A percentile compares a stretch with the other conserved stretches of the same genome.
These are phyloP conservation scores for Fimicolochytrium jonesii DNA, from an alignment of 192 early-diverging fungal species.

Conservation along the genomic window DNA sequence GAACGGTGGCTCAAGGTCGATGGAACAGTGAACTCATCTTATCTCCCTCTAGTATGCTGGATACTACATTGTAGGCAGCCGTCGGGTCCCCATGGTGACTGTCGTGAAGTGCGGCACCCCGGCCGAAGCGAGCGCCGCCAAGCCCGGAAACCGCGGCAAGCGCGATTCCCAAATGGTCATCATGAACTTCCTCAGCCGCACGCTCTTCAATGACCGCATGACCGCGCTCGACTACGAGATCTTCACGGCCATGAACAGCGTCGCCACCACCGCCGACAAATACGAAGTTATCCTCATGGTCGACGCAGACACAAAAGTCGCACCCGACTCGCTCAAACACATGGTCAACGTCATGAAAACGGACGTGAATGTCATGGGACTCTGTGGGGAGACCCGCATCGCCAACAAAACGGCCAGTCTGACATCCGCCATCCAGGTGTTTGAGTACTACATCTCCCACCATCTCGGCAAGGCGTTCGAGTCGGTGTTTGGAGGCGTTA, in stretches of 20 bases:
- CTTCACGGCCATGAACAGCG: slow-evolving; percentile 67
- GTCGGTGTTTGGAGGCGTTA: slow-evolving; percentile 92
- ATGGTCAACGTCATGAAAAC: slow-evolving; percentile 59
- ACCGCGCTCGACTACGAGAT: slow-evolving; percentile 85
- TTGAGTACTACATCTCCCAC: slow-evolving; percentile 95
- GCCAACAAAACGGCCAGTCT: slow-evolving; percentile 81
- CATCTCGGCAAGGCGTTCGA: slow-evolving; percentile 91
- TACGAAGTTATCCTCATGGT: slow-evolving; percentile 45
- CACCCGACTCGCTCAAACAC: slow-evolving; percentile 20
- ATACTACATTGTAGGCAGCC: slow-evolving; percentile 21
- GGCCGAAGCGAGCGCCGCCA: slow-evolving; percentile 17
- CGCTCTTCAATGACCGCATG: slow-evolving; percentile 81
- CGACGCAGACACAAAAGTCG: slow-evolving; percentile 27
- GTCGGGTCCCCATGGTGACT: slow-evolving; percentile 40
- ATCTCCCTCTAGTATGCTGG: slow-evolving; percentile 32
- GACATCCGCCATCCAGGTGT: slow-evolving; percentile 90
- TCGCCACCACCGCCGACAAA: slow-evolving; percentile 76
- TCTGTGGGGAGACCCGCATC: slow-evolving; percentile 93
- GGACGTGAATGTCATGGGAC: slow-evolving; percentile 76
- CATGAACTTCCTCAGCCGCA: slow-evolving; percentile 89
- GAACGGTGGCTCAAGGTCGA: too few relatives aligned
- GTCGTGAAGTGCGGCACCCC: slow-evolving; percentile 46
- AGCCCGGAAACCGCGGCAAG: slow-evolving; percentile 74
- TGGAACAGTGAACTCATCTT: too few relatives aligned
- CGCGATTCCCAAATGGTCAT: slow-evolving; percentile 94